Base-by-base conservation (phyloP, 768 basidiomycete species). In the Lentinula boryana region DNA sequence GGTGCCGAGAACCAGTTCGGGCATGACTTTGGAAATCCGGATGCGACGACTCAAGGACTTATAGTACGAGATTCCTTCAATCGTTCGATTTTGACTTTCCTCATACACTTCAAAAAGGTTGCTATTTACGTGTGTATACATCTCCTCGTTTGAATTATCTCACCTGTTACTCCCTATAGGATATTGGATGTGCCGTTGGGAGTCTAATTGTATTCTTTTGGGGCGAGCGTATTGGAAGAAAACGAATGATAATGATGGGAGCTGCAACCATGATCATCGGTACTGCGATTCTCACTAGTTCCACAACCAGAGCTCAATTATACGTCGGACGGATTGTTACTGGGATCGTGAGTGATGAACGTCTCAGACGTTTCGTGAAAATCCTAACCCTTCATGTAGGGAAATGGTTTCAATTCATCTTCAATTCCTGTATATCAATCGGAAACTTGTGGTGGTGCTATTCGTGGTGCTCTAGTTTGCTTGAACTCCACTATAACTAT, bases 1-100 rank as follows among this genome's bases (percentile, higher is more conserved):
- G 76, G 76, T 3, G 75, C 76, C n/a, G 67, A 76, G 62, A 77
- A 77, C 57, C 75, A 72, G 63, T 77, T 75, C 58, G 76, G 74
- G 32, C 65, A 52, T 18, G 76, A 77, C 48, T 77, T 77, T 59
- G 68, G 68, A 16, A 68, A 74, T 56, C 76, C 76, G 0, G 65
- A 72, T 59, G 70, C 75, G 4, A 75, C 74, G 3, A 68, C 67
- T 2, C 76, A 77, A 65, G 76, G 76, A 33, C 72, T 72, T 0
- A 77, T 77, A 31, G 76, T 76, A 63, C 21, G 74, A 70, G 12
- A 18, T 3, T 15, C 44, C 35, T n/a, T 43, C 15, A 12, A 9
- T 33, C 9, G 10, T 52, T 7, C 5, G 7, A n/a, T 59, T 32
- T 43, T 38, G 5, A 12, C 50, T 36, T 6, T 38, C 21, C 31